These are phyloP conservation scores for Paramyrothecium roridum DNA, from an alignment of 2,329 filamentous ascomycete genomes.

Conservation along the genomic window DNA sequence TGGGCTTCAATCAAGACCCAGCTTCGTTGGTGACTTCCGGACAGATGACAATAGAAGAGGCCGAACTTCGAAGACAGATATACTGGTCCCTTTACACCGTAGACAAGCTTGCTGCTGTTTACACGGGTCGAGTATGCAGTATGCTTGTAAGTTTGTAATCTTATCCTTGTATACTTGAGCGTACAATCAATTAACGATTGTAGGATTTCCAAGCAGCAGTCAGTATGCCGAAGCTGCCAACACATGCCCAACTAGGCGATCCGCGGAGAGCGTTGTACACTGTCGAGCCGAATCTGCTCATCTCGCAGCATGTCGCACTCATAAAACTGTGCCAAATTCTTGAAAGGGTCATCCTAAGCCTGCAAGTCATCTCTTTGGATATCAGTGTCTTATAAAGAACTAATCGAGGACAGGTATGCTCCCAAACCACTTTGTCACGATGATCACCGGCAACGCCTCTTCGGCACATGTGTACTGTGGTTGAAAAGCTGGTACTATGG, in stretches of 20 bases:
- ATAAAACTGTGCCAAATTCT: background rate
- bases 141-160: background rate
- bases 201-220: background rate
- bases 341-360: background rate
- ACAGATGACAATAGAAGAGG: background rate
- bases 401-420: background rate
- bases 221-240: background rate
- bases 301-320: background rate
- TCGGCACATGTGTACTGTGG: too few species aligned
- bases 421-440: too few species aligned
- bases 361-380: too few species aligned
- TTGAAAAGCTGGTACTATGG: too few species aligned
- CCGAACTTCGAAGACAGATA: background rate
- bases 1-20: slow-evolving; percentile 31
- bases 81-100: background rate
- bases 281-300: background rate
- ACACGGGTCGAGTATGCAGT: background rate
- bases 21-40: background rate
- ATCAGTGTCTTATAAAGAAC: background rate
- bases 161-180: background rate
- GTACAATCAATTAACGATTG: background rate
- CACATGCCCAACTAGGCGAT: too few species aligned
- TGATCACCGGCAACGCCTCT: too few species aligned
- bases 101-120: background rate
- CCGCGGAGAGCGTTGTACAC: background rate